Evolutionary conservation across 495 filamentous ascomycete species (phyloP), one percentile per base, ranked within the genome.

Genomic region (Penicillium waksmanii): DNA sequence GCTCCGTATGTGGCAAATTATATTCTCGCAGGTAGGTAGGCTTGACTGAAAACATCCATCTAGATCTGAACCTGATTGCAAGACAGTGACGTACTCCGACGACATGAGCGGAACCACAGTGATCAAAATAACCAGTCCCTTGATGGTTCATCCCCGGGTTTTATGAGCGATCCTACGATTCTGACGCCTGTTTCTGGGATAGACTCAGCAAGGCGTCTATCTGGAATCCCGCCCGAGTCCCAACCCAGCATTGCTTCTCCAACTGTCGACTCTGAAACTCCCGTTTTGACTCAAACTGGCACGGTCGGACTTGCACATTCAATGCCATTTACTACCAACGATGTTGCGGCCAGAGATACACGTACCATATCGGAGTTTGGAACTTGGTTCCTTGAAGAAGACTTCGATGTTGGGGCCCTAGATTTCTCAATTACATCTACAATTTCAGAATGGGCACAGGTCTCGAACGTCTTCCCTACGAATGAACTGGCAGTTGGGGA

Each of bases 331-430:
- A 19, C 31, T 36, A 18, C 50, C 9, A 10, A 23, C 25, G 10
- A 44, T 34, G 55, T 42, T 36, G 36, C 25, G 5, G 12, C 36
- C 1, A 19, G 11, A 6, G 31, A 48, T 38, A 9, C 49, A 46
- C 53, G 15, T 35, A 49, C 15, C 44, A 55, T n/a, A 34, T 44
- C 49, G 17, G 66, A 57, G 25, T 51, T 60, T 8, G 56, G 56
- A 19, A 36, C 61, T 7, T 70, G 69, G 69, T 67, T 66, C 18
- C 51, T 70, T 6, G 65, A 62, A 47, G 60, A 58, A 3, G 65
- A 66, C 38, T 65, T 72, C 43, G 69, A 72, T 49, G 63, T 72
- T 1, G 58, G 63, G 42, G 67, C 65, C 4, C 55, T 72, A 44
- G 66, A 69, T 9, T 60, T 64, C 12, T 60, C 66, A 15, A 40